Evolutionary conservation across 1,139 yeast species (phyloP).

Genomic region (Casaregolazyma suthepensis): DNA sequence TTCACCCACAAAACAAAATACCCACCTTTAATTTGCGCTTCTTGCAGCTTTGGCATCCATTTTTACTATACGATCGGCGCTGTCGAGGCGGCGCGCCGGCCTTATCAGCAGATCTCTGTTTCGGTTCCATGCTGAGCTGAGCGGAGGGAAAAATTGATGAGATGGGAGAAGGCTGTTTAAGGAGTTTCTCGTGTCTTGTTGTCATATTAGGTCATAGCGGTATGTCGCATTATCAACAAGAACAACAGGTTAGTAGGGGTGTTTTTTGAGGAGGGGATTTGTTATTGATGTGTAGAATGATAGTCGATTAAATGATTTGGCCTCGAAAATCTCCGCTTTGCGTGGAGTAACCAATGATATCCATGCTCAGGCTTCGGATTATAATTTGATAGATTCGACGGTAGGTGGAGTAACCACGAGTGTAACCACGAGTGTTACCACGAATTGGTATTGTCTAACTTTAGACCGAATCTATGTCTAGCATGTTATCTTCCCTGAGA

Average conservation of each 20-base stretch:
- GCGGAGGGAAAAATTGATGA: neutral
- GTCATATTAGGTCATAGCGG: neutral
- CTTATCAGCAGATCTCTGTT: neutral
- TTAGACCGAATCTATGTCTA: conserved; percentile 45
- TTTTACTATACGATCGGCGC: conserved; percentile 40
- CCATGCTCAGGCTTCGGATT: conserved; percentile 55
- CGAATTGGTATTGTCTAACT: no score
- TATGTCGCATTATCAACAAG: conserved; percentile 21
- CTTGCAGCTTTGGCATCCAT: conserved; percentile 61
- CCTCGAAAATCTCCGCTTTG: conserved; percentile 54
- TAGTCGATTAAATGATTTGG: conserved; percentile 50
- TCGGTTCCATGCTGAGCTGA: neutral
- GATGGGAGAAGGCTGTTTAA: neutral
- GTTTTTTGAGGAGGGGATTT: neutral
- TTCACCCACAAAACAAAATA: neutral
- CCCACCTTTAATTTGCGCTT: conserved; percentile 47
- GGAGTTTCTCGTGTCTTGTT: neutral
- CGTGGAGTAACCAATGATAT: conserved; percentile 60
- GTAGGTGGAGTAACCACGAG: conserved; percentile 14
- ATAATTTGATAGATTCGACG: conserved; percentile 45
- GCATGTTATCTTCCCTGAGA: conserved; percentile 53
- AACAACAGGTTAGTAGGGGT: conserved; percentile 21
- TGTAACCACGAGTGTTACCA: no score
- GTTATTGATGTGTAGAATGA: conserved; percentile 43
- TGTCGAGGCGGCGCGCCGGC: neutral